phyloP scores from a whole-genome alignment of 1,284 basidiomycete genomes.

The Grifola frondosa region DNA sequence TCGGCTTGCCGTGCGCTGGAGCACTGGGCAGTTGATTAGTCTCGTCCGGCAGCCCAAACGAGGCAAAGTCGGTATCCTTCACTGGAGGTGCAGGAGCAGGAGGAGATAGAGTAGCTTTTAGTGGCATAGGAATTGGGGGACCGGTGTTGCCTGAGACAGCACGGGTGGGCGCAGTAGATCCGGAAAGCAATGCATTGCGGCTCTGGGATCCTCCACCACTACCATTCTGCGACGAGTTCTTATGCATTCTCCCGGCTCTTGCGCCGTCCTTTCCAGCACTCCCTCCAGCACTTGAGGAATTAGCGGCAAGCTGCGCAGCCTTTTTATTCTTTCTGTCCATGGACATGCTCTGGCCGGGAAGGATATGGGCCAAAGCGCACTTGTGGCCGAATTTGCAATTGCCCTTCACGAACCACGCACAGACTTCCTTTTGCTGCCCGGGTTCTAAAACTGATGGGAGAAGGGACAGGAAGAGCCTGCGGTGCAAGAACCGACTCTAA shows the following conservation, averaged over 20 bases:
- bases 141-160: constrained; percentile 46
- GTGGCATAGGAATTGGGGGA: constrained; percentile 59
- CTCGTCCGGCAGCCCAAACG: constrained; percentile 64
- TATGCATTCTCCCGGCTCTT: constrained; percentile 21
- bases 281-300: constrained; percentile 46
- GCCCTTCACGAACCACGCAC: constrained; percentile 93
- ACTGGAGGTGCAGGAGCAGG: constrained; percentile 77
- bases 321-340: constrained; percentile 99
- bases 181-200: constrained; percentile 51
- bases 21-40: constrained; percentile 45
- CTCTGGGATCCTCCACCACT: constrained; percentile 23
- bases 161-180: constrained; percentile 52
- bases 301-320: constrained; percentile 76
- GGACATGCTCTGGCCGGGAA: constrained; percentile 91
- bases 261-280: constrained; percentile 35
- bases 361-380: constrained; percentile 90
- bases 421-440: constrained; percentile 86
- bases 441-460: constrained; percentile 75
- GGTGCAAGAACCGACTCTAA: constrained; percentile 90
- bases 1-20: constrained; percentile 42
- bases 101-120: constrained; percentile 72
- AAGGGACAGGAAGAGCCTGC: constrained; percentile 96
- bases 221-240: constrained; percentile 19
- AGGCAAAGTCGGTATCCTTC: constrained; percentile 73
- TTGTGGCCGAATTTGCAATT: constrained; percentile 99